phyloP scores from a whole-genome alignment of 1,139 yeast species.

The Spathaspora sp. region DNA sequence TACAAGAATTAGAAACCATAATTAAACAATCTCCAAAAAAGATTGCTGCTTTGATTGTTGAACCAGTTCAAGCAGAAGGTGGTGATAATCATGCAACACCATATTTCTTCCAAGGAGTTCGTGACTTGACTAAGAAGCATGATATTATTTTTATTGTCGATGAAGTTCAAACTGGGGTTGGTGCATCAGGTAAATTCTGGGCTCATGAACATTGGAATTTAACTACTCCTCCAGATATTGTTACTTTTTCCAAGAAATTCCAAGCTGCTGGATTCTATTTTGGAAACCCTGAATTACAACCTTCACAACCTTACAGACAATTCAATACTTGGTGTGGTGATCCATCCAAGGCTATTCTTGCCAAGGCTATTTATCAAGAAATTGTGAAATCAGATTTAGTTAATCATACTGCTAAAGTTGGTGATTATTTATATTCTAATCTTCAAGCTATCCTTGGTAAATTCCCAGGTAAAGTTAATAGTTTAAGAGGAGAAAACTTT shows the following conservation, averaged over 20 bases:
- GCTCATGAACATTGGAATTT: conserved; percentile 82
- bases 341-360: conserved; percentile 74
- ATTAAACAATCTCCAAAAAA: conserved; percentile 60
- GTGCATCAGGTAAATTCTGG: conserved; percentile 84
- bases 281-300: conserved; percentile 67
- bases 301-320: conserved; percentile 75
- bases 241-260: conserved; percentile 81
- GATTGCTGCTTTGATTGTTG: conserved; percentile 73
- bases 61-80: conserved; percentile 85
- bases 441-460: conserved; percentile 50
- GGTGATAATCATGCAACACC: conserved; percentile 84
- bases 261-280: conserved; percentile 86
- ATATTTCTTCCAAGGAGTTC: conserved; percentile 73
- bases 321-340: conserved; percentile 94
- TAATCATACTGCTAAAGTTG: conserved; percentile 55
- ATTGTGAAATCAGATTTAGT: conserved; percentile 59
- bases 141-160: conserved; percentile 73
- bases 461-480: conserved; percentile 50
- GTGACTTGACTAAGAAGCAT: conserved; percentile 66
- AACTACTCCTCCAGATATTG: conserved; percentile 74
- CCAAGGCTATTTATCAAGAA: conserved; percentile 68
- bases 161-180: conserved; percentile 88
- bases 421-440: conserved; percentile 57
- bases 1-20: conserved; percentile 55
- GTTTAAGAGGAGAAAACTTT: conserved; percentile 71